Evolutionary conservation across 768 basidiomycete genomes (phyloP).

Genomic region (Mycena filopes): DNA sequence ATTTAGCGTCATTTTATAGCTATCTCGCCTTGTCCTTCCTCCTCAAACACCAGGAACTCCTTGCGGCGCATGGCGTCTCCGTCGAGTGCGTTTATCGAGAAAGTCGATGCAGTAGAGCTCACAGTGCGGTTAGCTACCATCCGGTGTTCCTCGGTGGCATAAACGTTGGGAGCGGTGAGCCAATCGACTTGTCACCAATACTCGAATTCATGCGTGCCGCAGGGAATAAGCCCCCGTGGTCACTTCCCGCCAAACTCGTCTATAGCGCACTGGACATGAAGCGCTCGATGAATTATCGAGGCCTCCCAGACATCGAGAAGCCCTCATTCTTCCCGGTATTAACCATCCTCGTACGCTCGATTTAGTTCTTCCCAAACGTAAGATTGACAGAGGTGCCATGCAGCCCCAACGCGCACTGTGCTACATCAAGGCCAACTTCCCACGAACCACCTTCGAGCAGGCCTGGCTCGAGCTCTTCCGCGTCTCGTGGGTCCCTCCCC

Average conservation of each 20-base stretch:
- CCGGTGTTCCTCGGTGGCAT: conserved; percentile 33
- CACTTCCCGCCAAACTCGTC: conserved; percentile 28
- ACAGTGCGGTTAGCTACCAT: conserved; percentile 18
- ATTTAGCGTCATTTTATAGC: conserved; percentile 30
- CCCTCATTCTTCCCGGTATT: conserved; percentile 28
- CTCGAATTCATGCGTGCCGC: neutral
- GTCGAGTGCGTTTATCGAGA: conserved; percentile 22
- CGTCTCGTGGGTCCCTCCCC: conserved; percentile 29
- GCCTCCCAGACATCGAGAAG: conserved; percentile 11
- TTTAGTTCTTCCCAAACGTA: neutral
- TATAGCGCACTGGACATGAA: conserved; percentile 25
- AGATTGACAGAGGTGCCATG: neutral
- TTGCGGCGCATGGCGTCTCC: conserved; percentile 26
- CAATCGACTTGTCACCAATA: neutral
- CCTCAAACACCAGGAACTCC: conserved; percentile 23
- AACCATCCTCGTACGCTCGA: conserved; percentile 24
- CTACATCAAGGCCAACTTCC: conserved; percentile 34
- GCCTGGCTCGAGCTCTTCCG: conserved; percentile 29
- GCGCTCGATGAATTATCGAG: conserved; percentile 25
- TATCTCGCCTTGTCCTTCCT: conserved; percentile 24
- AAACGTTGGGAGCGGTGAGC: conserved; percentile 27
- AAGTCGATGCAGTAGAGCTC: neutral
- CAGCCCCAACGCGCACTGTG: conserved; percentile 34
- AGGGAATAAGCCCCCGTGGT: conserved; percentile 34
- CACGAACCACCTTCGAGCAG: conserved; percentile 24